phyloP scores from a whole-genome alignment of 805 yeast genomes.

The Candida glaebosa region DNA sequence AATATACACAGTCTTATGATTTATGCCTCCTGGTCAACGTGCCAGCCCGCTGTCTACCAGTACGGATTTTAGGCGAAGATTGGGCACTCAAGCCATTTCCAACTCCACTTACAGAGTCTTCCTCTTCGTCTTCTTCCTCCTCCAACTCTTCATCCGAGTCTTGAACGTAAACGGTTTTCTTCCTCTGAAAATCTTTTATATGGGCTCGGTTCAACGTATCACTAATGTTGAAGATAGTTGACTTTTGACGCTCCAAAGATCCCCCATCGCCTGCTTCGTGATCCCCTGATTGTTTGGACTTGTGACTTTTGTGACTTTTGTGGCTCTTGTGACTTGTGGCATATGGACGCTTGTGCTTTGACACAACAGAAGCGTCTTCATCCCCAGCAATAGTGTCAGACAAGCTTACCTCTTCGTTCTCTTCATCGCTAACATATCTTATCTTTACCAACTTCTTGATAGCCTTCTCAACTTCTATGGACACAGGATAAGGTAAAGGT shows the following conservation, averaged over 20 bases:
- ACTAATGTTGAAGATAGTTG: slow-evolving; percentile 44
- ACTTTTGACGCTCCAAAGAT: slow-evolving; percentile 16
- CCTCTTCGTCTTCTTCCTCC: slow-evolving; percentile 17
- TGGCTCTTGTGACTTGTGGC: neutral
- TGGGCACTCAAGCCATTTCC: too few species aligned
- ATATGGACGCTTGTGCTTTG: neutral
- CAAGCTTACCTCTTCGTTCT: neutral
- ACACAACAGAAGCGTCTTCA: slow-evolving; percentile 1
- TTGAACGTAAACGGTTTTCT: slow-evolving; percentile 31
- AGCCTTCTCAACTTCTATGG: slow-evolving; percentile 31
- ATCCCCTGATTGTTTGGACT: neutral
- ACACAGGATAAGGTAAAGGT: slow-evolving; percentile 71
- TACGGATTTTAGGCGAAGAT: too few species aligned
- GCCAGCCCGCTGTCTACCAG: too few species aligned
- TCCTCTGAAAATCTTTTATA: slow-evolving; percentile 79
- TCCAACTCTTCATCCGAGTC: slow-evolving; percentile 35
- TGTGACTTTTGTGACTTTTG: neutral
- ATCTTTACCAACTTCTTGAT: slow-evolving; percentile 34
- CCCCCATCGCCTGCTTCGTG: neutral
- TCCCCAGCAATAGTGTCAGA: neutral
- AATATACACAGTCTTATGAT: too few species aligned
- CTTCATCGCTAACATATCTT: slow-evolving; percentile 18
- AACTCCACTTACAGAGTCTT: too few species aligned
- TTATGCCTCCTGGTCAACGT: too few species aligned
- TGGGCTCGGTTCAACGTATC: slow-evolving; percentile 71